These are phyloP conservation scores for Amanita rubescens DNA, from an alignment of 768 basidiomycete species.

Conservation along the genomic window DNA sequence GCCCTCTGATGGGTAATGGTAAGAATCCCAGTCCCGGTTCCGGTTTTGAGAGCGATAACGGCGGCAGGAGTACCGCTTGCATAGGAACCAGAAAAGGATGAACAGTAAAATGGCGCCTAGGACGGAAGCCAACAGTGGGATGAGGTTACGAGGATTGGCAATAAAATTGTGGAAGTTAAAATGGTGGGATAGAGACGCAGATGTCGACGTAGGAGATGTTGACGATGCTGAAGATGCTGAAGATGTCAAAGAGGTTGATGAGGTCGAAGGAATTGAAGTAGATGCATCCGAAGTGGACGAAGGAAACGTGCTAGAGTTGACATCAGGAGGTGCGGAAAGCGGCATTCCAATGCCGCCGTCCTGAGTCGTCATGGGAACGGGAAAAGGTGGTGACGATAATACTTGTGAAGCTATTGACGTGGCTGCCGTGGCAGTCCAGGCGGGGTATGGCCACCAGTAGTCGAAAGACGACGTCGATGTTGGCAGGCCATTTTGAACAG, in stretches of 20 bases:
- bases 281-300: neutral
- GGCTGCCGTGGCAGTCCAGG: slow-evolving; percentile 9
- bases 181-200: neutral
- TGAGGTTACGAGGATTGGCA: slow-evolving; percentile 19
- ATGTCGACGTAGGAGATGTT: neutral
- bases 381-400: neutral
- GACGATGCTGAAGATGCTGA: neutral
- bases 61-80: slow-evolving; percentile 27
- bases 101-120: slow-evolving; percentile 24
- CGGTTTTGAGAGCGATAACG: slow-evolving; percentile 14
- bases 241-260: neutral
- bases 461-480: slow-evolving; percentile 21
- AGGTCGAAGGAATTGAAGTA: neutral
- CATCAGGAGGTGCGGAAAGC: neutral
- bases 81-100: slow-evolving; percentile 27
- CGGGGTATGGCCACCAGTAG: slow-evolving; percentile 33
- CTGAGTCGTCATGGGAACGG: neutral
- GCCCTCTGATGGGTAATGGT: neutral
- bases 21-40: neutral
- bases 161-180: slow-evolving; percentile 10
- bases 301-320: neutral
- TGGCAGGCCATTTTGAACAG: slow-evolving; percentile 3
- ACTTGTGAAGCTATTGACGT: neutral
- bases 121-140: slow-evolving; percentile 23
- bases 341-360: neutral